These are phyloP conservation scores for Mycena galericulata DNA, from an alignment of 768 basidiomycete genomes.

Conservation along the genomic window DNA sequence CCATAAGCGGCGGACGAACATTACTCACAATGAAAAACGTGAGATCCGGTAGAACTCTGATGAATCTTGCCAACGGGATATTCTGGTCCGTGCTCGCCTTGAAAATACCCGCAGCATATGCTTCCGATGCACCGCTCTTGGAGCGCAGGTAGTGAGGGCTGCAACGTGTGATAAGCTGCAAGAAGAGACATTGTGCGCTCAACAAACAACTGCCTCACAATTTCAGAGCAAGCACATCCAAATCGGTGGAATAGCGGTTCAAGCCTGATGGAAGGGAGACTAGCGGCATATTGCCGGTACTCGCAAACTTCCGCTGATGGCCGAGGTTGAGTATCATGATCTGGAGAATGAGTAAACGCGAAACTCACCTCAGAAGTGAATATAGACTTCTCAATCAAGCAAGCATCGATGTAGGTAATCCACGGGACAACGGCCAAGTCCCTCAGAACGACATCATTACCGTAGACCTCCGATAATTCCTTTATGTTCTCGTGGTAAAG, in stretches of 20 bases:
- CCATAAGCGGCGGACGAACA: not conserved
- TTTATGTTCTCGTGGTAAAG: constrained; percentile 8
- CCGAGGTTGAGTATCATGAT: not conserved
- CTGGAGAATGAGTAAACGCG: not conserved
- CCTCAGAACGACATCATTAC: constrained; percentile 5
- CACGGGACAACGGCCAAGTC: constrained; percentile 9
- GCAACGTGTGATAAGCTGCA: not conserved
- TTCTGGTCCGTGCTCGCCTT: not conserved
- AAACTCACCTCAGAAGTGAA: too few relatives aligned
- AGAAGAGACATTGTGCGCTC: too few relatives aligned
- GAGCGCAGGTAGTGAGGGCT: not conserved
- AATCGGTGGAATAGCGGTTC: too few relatives aligned
- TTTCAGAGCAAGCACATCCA: constrained; percentile 1
- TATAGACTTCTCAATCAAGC: constrained; percentile 19
- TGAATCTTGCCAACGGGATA: constrained; percentile 28
- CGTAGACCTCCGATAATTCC: constrained; percentile 9
- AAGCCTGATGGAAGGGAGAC: not conserved
- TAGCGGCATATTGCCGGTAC: not conserved
- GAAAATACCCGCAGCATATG: not conserved
- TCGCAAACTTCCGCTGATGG: not conserved
- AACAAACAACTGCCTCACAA: not conserved
- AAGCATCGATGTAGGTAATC: constrained; percentile 22
- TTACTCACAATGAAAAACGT: not conserved
- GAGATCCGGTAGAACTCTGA: constrained; percentile 10
- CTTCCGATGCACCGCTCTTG: not conserved